Conservation (phyloP, 2,329 filamentous ascomycete species). For the Myriosclerotinia duriaeana region DNA sequence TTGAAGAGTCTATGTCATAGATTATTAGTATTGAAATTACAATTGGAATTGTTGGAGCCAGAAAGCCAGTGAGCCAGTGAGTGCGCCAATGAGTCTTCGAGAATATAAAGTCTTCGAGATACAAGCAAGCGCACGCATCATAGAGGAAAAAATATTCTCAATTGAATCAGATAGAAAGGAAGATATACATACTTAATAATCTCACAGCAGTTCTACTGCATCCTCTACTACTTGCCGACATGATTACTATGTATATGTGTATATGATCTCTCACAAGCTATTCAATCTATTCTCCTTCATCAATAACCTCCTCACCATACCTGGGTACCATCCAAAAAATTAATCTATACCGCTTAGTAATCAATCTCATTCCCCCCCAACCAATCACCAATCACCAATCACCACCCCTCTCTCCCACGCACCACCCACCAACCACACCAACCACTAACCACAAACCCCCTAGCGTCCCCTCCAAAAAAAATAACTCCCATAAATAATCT, state of each 20-base stretch:
- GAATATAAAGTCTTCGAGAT: too few relatives aligned
- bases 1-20: neutral
- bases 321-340: conserved; percentile 14
- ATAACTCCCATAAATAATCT: neutral
- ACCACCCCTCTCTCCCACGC: too few relatives aligned
- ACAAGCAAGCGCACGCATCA: neutral
- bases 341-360: neutral
- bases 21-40: neutral
- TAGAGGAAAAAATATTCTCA: too few relatives aligned
- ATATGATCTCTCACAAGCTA: neutral
- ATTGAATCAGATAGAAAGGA: neutral
- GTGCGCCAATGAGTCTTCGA: too few relatives aligned
- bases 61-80: neutral
- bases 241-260: neutral
- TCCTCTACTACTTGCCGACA: conserved; percentile 23
- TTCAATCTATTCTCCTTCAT: neutral
- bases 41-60: neutral
- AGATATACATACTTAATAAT: conserved; percentile 16
- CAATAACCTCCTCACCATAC: neutral
- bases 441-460: neutral
- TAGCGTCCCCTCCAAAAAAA: neutral
- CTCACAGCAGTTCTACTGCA: conserved; percentile 16
- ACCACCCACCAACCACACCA: neutral
- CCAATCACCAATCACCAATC: neutral
- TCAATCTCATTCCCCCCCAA: too few relatives aligned